Conservation (phyloP, 306 rosid species). For the Styphnolobium japonicum region DNA sequence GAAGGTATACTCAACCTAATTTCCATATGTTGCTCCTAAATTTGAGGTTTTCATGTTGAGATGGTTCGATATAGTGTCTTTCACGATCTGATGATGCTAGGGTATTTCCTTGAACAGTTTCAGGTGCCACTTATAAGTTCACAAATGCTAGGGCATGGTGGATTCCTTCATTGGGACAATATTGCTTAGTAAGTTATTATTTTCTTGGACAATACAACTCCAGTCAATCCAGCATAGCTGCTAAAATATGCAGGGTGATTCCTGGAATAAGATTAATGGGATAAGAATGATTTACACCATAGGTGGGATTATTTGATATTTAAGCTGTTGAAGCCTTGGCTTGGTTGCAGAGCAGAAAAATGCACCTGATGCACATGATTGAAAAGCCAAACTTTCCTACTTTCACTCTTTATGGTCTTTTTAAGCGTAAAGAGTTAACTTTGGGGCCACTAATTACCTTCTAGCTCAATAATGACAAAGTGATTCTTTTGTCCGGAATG, state of each 20-base stretch:
- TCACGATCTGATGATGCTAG: neutral
- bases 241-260: neutral
- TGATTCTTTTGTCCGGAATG: neutral
- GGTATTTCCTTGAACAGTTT: slow-evolving; percentile 42
- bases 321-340: neutral
- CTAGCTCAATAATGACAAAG: neutral
- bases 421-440: neutral
- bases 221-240: neutral
- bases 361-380: neutral
- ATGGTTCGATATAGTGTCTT: neutral
- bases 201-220: slow-evolving; percentile 1
- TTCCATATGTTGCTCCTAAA: neutral
- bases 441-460: neutral
- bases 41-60: neutral
- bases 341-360: slow-evolving; percentile 9
- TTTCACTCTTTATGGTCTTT: neutral
- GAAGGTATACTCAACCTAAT: slow-evolving; percentile 49
- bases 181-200: slow-evolving; percentile 53
- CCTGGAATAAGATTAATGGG: neutral
- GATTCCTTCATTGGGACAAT: slow-evolving; percentile 85
- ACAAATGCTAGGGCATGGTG: slow-evolving; percentile 84
- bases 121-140: slow-evolving; percentile 72
- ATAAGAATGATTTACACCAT: neutral
- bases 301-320: neutral
- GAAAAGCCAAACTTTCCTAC: neutral